A percentile compares a stretch with the other conserved stretches of the same genome.
These are phyloP conservation scores for Pterocarpus macrocarpus DNA, from an alignment of 306 rosid species.

Conservation along the genomic window DNA sequence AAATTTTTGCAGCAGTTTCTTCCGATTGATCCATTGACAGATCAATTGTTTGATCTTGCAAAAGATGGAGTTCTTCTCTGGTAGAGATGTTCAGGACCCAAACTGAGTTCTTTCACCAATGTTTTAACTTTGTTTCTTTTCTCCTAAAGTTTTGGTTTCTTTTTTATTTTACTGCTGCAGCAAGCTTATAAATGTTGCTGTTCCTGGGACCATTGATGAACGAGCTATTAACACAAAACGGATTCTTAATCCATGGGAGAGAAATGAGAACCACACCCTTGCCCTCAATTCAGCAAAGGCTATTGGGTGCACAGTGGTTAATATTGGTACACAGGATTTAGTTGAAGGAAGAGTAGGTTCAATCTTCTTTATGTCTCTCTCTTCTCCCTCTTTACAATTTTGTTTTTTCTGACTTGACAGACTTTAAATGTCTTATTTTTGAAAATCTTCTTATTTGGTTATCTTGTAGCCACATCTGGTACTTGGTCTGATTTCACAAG, in stretches of 20 bases:
- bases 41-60: slow-evolving; percentile 89
- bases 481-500: slow-evolving; percentile 96
- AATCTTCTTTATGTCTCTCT: slow-evolving; percentile 38
- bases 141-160: slow-evolving; percentile 28
- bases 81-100: slow-evolving; percentile 60
- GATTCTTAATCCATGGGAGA: slow-evolving; percentile 98
- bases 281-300: slow-evolving; percentile 99
- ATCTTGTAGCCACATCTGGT: slow-evolving; percentile 83
- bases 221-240: slow-evolving; percentile 95
- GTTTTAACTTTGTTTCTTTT: slow-evolving; percentile 10
- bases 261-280: slow-evolving; percentile 97
- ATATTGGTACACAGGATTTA: slow-evolving; percentile 94
- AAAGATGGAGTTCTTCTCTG: slow-evolving; percentile 98
- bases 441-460: slow-evolving; percentile 35
- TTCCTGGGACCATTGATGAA: slow-evolving; percentile 98
- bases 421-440: slow-evolving; percentile 16
- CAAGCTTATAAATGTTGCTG: slow-evolving; percentile 96
- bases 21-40: slow-evolving; percentile 81
- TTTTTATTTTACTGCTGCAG: slow-evolving; percentile 65
- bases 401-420: slow-evolving; percentile 27
- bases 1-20: slow-evolving; percentile 81
- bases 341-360: slow-evolving; percentile 91
- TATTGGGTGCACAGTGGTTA: slow-evolving; percentile 99
- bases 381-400: slow-evolving; percentile 18
- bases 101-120: slow-evolving; percentile 18